phyloP scores from a whole-genome alignment of 2,329 filamentous ascomycete genomes.

The Cercospora sojina region DNA sequence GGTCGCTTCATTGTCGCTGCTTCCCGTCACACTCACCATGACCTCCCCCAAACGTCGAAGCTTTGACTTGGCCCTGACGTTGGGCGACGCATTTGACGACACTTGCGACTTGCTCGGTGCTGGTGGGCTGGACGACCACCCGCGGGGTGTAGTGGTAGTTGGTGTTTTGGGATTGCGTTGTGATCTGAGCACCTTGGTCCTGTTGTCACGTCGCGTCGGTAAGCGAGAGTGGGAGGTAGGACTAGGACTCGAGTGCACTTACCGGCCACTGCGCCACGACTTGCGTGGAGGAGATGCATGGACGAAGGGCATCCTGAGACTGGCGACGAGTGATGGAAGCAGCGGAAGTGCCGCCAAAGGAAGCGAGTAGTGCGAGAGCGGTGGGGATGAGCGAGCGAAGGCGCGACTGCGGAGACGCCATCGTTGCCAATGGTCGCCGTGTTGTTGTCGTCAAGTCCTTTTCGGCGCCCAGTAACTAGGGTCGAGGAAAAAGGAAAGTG shows the following conservation, averaged over 20 bases:
- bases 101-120: constrained; percentile 14
- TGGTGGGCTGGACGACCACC: constrained; percentile 16
- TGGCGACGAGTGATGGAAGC: not conserved
- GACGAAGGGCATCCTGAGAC: not conserved
- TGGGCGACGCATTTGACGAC: constrained; percentile 15
- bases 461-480: not conserved
- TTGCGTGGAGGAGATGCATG: not conserved
- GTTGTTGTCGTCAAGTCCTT: not conserved
- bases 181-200: constrained; percentile 7
- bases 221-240: not conserved
- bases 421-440: not conserved
- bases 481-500: not conserved
- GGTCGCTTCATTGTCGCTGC: too few relatives aligned
- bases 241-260: not conserved
- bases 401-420: not conserved
- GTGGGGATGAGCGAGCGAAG: not conserved
- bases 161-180: constrained; percentile 20
- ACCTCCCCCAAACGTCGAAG: constrained; percentile 23
- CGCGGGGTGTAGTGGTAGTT: constrained; percentile 22
- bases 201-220: not conserved
- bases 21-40: constrained; percentile 15
- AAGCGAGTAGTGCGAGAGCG: not conserved
- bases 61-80: constrained; percentile 11
- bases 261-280: not conserved
- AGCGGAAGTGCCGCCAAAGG: not conserved